A percentile compares a stretch with the other conserved stretches of the same genome.
Conservation (phyloP, 257 asterid species). For the Solanum neorickii region DNA sequence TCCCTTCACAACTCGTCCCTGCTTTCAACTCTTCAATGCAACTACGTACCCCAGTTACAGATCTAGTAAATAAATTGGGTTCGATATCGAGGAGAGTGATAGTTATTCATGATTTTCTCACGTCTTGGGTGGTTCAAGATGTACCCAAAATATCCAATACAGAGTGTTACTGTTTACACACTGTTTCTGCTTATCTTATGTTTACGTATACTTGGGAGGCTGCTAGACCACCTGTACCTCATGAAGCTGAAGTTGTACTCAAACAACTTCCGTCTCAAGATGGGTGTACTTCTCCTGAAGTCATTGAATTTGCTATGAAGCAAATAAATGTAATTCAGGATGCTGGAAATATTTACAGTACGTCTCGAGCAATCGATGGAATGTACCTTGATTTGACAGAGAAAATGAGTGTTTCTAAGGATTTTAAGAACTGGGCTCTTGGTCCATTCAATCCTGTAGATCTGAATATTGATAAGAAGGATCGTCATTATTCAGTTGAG, state of each 20-base stretch:
- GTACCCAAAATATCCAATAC: constrained; percentile 14
- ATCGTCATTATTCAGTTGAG: constrained; percentile 5
- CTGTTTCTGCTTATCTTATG: constrained; percentile 19
- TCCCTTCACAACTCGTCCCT: constrained; percentile 36
- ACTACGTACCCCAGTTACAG: constrained; percentile 19
- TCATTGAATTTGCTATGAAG: not conserved
- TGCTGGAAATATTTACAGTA: constrained; percentile 4
- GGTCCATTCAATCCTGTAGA: constrained; percentile 17
- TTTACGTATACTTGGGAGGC: constrained; percentile 8
- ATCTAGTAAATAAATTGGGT: constrained; percentile 7
- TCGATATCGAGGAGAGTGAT: constrained; percentile 8
- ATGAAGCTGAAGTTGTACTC: not conserved
- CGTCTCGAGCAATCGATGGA: not conserved
- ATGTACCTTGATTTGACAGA: not conserved
- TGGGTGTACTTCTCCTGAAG: not conserved
- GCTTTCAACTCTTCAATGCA: constrained; percentile 10
- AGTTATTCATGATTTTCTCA: constrained; percentile 29
- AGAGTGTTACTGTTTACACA: constrained; percentile 33
- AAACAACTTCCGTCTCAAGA: not conserved
- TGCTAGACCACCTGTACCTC: constrained; percentile 1
- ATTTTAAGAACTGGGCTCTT: constrained; percentile 11
- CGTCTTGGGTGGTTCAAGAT: constrained; percentile 42
- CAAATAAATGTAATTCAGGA: not conserved
- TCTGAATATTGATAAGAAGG: not conserved
- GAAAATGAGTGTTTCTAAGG: not conserved